Evolutionary conservation across 345 rosid genomes (phyloP).

Genomic region (Populus alba): DNA sequence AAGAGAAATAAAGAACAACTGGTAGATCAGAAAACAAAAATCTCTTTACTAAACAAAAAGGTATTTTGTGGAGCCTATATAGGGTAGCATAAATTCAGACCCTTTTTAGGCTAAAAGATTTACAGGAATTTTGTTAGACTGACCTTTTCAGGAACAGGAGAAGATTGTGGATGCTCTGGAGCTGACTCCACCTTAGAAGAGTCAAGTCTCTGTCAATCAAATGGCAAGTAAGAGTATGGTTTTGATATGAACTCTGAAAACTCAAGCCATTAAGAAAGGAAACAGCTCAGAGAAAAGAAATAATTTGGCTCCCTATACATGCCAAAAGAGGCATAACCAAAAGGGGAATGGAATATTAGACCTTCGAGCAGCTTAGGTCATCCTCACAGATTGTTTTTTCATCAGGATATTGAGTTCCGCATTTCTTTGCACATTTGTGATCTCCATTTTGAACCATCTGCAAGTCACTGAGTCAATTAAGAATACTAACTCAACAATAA

Average conservation of each 20-base stretch:
- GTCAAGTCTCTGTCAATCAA: conserved; percentile 37
- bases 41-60: neutral
- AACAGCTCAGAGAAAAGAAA: neutral
- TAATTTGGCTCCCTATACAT: neutral
- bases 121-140: conserved; percentile 9
- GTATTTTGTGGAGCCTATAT: no score
- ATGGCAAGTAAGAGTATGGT: conserved; percentile 7
- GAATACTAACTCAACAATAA: neutral
- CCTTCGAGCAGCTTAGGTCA: conserved; percentile 40
- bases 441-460: conserved; percentile 75
- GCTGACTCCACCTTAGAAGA: conserved; percentile 30
- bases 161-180: conserved; percentile 24
- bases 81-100: no score
- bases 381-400: conserved; percentile 57
- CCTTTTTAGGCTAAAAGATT: neutral
- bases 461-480: conserved; percentile 16
- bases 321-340: neutral
- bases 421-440: conserved; percentile 54
- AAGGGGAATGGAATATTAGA: conserved; percentile 10
- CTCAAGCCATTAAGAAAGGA: neutral
- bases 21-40: neutral
- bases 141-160: conserved; percentile 42
- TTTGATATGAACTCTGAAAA: neutral
- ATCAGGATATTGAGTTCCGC: conserved; percentile 22
- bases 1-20: neutral